Evolutionary conservation across 2,329 filamentous ascomycete genomes (phyloP).

Genomic region (Aspergillus sergii): DNA sequence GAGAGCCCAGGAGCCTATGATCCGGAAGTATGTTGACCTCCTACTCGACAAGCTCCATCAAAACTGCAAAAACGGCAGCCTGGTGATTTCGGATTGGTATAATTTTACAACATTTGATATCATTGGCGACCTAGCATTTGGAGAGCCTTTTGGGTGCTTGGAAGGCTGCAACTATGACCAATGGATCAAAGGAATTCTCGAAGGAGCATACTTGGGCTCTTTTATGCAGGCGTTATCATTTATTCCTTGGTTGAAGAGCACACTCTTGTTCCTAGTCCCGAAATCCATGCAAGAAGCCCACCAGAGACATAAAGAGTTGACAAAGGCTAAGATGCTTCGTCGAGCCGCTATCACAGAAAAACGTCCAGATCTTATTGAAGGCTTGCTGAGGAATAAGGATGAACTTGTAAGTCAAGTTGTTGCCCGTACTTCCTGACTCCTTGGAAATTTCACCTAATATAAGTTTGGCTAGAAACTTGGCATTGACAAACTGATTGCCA

Average conservation of each 20-base stretch:
- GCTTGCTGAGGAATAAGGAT: slow-evolving; percentile 3
- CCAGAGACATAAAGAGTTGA: too few species aligned
- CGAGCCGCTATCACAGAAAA: neutral
- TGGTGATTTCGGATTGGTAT: slow-evolving; percentile 34
- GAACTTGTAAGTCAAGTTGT: neutral
- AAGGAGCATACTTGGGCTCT: neutral
- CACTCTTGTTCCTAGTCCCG: too few species aligned
- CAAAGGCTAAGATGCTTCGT: too few species aligned
- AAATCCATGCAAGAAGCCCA: too few species aligned
- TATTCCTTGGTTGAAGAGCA: neutral
- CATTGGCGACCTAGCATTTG: slow-evolving; percentile 28
- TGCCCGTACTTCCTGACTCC: too few species aligned
- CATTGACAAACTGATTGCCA: slow-evolving; percentile 34
- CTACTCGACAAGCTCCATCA: slow-evolving; percentile 32
- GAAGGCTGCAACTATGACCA: slow-evolving; percentile 27
- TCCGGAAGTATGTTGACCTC: slow-evolving; percentile 35
- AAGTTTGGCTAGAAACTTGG: neutral
- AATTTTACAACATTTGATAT: slow-evolving; percentile 27
- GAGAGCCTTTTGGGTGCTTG: slow-evolving; percentile 34
- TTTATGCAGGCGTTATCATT: too few species aligned
- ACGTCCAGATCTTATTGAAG: slow-evolving; percentile 7
- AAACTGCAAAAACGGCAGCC: neutral
- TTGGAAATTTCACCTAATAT: too few species aligned
- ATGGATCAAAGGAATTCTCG: slow-evolving; percentile 29
- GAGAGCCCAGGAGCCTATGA: slow-evolving; percentile 36